Percentiles rank a stretch among this genome's conserved stretches.
These are phyloP conservation scores for Trichophyton schoenleinii DNA, from an alignment of 2,329 filamentous ascomycete genomes.

Conservation along the genomic window DNA sequence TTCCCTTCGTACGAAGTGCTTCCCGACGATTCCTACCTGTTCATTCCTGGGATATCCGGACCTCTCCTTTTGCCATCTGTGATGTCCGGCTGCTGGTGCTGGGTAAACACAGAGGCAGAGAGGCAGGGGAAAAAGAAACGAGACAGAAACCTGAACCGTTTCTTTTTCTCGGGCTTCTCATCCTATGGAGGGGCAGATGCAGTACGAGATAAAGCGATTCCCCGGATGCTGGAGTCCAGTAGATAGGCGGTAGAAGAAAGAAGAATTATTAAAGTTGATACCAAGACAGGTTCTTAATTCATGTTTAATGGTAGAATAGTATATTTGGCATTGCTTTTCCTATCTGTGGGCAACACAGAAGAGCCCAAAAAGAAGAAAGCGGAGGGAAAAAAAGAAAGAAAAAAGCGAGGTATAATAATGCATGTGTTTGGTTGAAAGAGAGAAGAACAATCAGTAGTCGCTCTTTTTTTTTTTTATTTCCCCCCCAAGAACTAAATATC, in stretches of 20 bases:
- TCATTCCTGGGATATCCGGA: background rate
- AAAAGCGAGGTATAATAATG: background rate
- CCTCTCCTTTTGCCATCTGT: background rate
- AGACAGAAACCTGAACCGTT: background rate
- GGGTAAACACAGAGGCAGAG: background rate
- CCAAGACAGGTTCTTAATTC: background rate
- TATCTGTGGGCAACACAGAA: background rate
- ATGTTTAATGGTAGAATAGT: background rate
- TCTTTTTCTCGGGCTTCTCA: constrained; percentile 1
- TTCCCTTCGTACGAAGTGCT: background rate
- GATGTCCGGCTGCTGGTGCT: background rate
- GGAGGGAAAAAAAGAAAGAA: background rate
- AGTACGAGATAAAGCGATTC: background rate
- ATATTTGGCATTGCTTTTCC: background rate
- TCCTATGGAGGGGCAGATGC: background rate
- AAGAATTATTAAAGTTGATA: constrained; percentile 4
- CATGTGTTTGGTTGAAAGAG: background rate
- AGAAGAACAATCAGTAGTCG: background rate
- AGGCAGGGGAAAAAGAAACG: background rate
- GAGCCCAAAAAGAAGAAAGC: background rate
- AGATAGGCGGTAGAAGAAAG: background rate
- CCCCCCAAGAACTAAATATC: background rate
- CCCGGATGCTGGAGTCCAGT: background rate
- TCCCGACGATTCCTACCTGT: background rate
- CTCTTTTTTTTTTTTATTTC: background rate